Conservation (phyloP, 2,329 filamentous ascomycete genomes). For the Dothidotthia symphoricarpi region DNA sequence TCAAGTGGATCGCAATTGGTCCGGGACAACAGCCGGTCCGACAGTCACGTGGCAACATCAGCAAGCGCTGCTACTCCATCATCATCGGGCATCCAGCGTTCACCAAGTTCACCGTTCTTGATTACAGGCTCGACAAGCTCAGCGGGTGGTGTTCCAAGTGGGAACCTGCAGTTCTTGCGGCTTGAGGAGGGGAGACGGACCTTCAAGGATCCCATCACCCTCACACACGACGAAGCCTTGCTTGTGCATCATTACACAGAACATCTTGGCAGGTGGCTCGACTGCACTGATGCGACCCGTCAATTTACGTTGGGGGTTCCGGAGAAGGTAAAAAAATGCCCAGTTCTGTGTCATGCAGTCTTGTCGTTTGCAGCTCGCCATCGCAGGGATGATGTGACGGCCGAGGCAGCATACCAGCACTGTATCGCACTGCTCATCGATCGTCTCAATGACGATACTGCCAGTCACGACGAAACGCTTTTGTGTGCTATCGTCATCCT, state of each 20-base stretch:
- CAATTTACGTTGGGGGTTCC: constrained; percentile 34
- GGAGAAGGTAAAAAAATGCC: constrained; percentile 26
- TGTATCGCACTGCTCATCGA: constrained; percentile 35
- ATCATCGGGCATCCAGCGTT: constrained; percentile 9
- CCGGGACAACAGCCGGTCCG: constrained; percentile 13
- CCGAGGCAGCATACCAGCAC: constrained; percentile 26
- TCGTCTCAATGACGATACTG: constrained; percentile 24
- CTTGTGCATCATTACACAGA: constrained; percentile 34
- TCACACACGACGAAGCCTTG: constrained; percentile 24
- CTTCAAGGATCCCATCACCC: constrained; percentile 1
- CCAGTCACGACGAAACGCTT: constrained; percentile 30
- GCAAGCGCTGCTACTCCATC: constrained; percentile 13
- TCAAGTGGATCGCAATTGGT: background rate
- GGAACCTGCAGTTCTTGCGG: too few relatives aligned
- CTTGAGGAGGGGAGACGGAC: too few relatives aligned
- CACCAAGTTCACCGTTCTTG: constrained; percentile 14
- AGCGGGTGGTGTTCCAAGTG: constrained; percentile 1
- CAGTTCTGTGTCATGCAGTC: constrained; percentile 31
- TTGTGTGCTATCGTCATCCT: constrained; percentile 36
- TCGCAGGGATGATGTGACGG: constrained; percentile 17
- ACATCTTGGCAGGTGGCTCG: constrained; percentile 33
- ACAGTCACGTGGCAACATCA: constrained; percentile 9
- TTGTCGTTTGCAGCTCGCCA: constrained; percentile 33
- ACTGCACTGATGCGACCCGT: constrained; percentile 31
- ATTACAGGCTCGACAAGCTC: constrained; percentile 2